Base-by-base conservation (phyloP, 345 rosid genomes). In the Garcia nutans region DNA sequence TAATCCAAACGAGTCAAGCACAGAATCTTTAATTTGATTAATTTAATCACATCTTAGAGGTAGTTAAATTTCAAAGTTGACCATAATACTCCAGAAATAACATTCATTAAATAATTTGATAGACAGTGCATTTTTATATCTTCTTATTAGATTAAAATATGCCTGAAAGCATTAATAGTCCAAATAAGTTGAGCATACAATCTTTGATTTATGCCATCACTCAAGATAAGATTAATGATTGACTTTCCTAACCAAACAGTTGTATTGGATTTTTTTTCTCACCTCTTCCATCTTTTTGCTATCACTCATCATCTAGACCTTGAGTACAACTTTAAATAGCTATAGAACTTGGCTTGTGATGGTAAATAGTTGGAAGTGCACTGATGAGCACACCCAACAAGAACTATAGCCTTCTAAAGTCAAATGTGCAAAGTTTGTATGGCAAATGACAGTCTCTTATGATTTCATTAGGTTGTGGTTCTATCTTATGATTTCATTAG, bases 1-100 rank as follows among this genome's bases (percentile, higher is more conserved):
- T 41, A 45, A 44, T 11, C 63, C 41, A 65, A 65, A 28, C 11
- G 33, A 41, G 20, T 41, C 33, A 67, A 54, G 17, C 24, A 37
- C 24, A 44, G 15, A 22, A n/a, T n/a, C 10, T 42, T 72, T 47
- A 58, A 11, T 17, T 41, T 42, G 37, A 22, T 41, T 47, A 45
- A 26, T 60, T 60, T 60, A 23, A 23, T 5, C 59, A 45, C 15
- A 65, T 10, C 20, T 2, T 23, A 11, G 13, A 31, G 44, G 24
- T 37, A 42, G 52, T 22, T 56, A 50, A 68, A 63, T 54, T 65
- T 71, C 71, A 59, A 64, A 28, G n/a, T 49, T 57, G 60, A 26
- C 60, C 62, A 20, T 1, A 49, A 11, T 7, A 8, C 50, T 61
- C 23, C n/a, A 45, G 23, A 61, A 20, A 45, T 24, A 52, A 15